Evolutionary conservation across 2,329 filamentous ascomycete genomes (phyloP), one percentile per base, ranked within the genome.

Genomic region (Coleophoma crateriformis): DNA sequence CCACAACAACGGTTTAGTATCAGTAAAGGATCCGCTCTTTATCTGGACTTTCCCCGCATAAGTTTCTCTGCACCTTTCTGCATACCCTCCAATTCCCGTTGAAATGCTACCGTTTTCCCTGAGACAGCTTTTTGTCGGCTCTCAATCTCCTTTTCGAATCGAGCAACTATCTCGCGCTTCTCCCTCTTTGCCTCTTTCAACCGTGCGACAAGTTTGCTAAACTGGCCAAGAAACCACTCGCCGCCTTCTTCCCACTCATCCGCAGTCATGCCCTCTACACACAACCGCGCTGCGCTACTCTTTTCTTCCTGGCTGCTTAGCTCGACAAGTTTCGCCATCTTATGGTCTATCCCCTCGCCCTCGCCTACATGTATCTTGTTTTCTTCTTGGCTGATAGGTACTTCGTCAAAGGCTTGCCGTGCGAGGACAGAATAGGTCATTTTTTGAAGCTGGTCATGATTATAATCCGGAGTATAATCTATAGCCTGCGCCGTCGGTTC

Each of bases 161-260:
- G 34, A 11, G 50, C 48, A 3, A 54, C 51, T 12, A 58, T 17
- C 11, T 48, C 43, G 33, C 63, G 54, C 47, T 64, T 65, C 32
- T 57, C 51, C n/a, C 47, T 47, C 32, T 59, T 50, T 39, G 62
- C 60, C 7, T 54, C 53, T 34, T 52, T 59, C 3, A 65, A 27
- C 27, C 50, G 45, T 7, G 46, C 34, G 52, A 64, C 51, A 2
- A 63, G 32, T 4, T 54, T 50, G 2, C 42, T 46, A 20, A 67
- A 62, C 33, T 55, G 53, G 2, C 49, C 47, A n/a, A 64, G 47
- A 34, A 67, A 63, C 46, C 57, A 57, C 19, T 66, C 61, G 5
- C 64, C 64, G 2, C 60, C 54, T 37, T 64, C 46, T 15, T 66
- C 62, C 62, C 63, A 67, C 39, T 66, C 63, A 6, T 51, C 47